These are phyloP conservation scores for Penicillium sp. DNA, from an alignment of 2,329 filamentous ascomycete genomes.

Conservation along the genomic window DNA sequence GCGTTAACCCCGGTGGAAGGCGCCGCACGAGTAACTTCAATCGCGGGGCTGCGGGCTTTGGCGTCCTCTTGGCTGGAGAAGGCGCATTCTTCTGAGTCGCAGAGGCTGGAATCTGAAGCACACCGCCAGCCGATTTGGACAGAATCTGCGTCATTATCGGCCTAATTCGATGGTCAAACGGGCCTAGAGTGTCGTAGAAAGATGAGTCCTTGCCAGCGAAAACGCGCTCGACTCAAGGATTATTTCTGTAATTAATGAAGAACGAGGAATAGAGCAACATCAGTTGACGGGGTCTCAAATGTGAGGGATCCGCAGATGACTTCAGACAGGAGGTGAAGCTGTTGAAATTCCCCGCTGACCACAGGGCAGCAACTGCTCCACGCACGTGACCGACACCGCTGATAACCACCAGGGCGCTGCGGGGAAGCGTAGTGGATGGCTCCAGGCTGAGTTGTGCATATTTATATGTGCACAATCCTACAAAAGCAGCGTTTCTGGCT, in stretches of 20 bases:
- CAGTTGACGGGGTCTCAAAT: not conserved
- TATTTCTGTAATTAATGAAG: not conserved
- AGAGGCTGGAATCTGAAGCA: conserved; percentile 56
- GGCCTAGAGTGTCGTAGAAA: not conserved
- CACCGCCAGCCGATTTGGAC: conserved; percentile 54
- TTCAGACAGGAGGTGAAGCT: not conserved
- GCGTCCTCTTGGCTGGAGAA: conserved; percentile 50
- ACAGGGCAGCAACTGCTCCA: not conserved
- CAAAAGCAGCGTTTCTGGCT: not conserved
- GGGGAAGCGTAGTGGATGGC: conserved; percentile 9
- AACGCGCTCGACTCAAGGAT: not conserved
- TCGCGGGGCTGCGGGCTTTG: conserved; percentile 60
- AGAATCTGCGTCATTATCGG: conserved; percentile 35
- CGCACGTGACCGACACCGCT: conserved; percentile 14
- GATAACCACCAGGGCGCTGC: conserved; percentile 15
- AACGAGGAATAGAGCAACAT: not conserved
- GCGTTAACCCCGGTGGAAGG: conserved; percentile 82
- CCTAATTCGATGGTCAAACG: conserved; percentile 2
- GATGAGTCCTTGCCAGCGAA: not conserved
- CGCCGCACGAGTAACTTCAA: conserved; percentile 85
- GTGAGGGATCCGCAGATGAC: conserved; percentile 11
- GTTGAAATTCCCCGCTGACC: conserved; percentile 17
- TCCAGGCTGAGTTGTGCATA: conserved; percentile 1
- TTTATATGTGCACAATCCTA: conserved; percentile 1
- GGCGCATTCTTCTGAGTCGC: conserved; percentile 53